phyloP scores from a whole-genome alignment of 176 grass and related monocot species.

The Ensete glaucum region DNA sequence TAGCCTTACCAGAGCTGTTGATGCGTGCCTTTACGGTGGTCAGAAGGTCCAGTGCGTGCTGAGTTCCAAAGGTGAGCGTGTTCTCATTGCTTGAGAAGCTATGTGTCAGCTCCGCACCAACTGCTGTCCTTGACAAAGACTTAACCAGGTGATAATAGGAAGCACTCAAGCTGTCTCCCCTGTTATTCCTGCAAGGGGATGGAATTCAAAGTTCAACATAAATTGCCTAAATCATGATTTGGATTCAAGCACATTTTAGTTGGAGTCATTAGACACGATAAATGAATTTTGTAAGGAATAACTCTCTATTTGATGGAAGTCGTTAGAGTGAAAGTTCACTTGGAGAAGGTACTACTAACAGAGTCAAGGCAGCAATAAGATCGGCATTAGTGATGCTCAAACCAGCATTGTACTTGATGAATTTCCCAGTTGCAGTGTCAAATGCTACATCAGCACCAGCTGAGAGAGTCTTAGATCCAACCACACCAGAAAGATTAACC shows the following conservation, averaged over 20 bases:
- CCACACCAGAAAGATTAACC: constrained; percentile 18
- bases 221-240: too few relatives aligned
- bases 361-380: constrained; percentile 18
- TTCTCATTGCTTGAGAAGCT: constrained; percentile 15
- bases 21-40: constrained; percentile 19
- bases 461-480: constrained; percentile 12
- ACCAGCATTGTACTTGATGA: constrained; percentile 27
- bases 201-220: background rate
- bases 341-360: constrained; percentile 21
- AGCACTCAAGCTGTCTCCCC: constrained; percentile 20
- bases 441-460: constrained; percentile 27
- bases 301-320: background rate
- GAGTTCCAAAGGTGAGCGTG: constrained; percentile 16
- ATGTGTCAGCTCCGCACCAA: constrained; percentile 25
- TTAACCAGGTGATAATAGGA: constrained; percentile 23
- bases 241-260: background rate
- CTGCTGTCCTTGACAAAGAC: constrained; percentile 19
- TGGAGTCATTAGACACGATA: background rate
- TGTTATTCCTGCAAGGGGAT: constrained; percentile 17
- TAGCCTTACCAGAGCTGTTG: constrained; percentile 24
- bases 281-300: background rate
- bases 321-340: background rate
- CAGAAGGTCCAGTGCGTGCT: constrained; percentile 14
- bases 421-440: constrained; percentile 23
- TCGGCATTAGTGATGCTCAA: constrained; percentile 24